Evolutionary conservation across 2,329 filamentous ascomycete genomes (phyloP).

Genomic region (Aspergillus caelatus): DNA sequence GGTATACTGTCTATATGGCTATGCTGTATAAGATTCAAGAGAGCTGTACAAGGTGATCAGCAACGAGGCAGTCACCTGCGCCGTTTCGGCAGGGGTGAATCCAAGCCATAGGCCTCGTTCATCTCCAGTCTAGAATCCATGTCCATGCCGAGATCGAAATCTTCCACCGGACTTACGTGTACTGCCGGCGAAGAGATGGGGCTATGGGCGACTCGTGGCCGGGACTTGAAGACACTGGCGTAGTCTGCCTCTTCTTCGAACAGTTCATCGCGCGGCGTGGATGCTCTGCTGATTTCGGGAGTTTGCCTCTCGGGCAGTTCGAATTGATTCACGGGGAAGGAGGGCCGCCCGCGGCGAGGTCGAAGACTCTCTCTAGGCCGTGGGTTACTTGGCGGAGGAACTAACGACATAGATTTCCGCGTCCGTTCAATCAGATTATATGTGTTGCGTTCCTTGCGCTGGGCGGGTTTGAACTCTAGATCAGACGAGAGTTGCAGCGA

Average conservation of each 20-base stretch:
- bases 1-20: not conserved
- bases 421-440: slow-evolving; percentile 74
- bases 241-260: slow-evolving; percentile 74
- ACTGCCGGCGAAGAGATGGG: slow-evolving; percentile 56
- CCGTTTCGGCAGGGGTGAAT: slow-evolving; percentile 27
- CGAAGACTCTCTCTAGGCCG: slow-evolving; percentile 25
- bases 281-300: slow-evolving; percentile 31
- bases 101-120: slow-evolving; percentile 18
- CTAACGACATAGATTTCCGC: slow-evolving; percentile 74
- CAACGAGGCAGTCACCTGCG: slow-evolving; percentile 7
- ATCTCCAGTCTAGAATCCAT: slow-evolving; percentile 13
- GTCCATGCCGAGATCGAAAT: slow-evolving; percentile 27
- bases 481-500: slow-evolving; percentile 11
- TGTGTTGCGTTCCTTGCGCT: slow-evolving; percentile 19
- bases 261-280: slow-evolving; percentile 67
- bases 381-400: slow-evolving; percentile 42
- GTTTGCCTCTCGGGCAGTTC: slow-evolving; percentile 51
- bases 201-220: slow-evolving; percentile 78
- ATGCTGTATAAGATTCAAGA: not conserved
- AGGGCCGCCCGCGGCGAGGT: slow-evolving; percentile 34
- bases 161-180: slow-evolving; percentile 35
- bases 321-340: slow-evolving; percentile 60
- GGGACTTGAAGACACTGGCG: slow-evolving; percentile 80
- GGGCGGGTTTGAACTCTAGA: slow-evolving; percentile 7
- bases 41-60: not conserved